Base-by-base conservation (phyloP, 2,329 filamentous ascomycete genomes). In the Penicillium sp. region DNA sequence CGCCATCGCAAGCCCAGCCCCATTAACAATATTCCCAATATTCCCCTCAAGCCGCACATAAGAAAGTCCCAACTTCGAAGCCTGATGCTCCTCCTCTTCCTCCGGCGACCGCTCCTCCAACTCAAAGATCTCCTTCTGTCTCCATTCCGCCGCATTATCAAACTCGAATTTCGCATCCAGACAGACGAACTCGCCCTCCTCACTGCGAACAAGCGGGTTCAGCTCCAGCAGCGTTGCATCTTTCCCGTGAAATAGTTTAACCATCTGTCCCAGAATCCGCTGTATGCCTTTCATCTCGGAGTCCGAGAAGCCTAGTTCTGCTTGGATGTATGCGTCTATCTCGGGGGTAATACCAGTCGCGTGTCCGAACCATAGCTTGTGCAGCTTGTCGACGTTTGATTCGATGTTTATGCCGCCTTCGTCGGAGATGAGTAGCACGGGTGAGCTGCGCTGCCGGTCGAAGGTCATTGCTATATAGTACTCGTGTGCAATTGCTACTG, bases 221-320 rank as follows among this genome's bases (percentile, higher is more conserved):
- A 76, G 62, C 47, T 78, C 73, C 2, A 80, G 61, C 0, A 72
- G 62, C 4, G 70, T 76, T 0, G 76, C 78, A 42, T 81, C 77
- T 22, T 72, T 72, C 10, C 72, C 64, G 1, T 56, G 54, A 52
- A 81, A 81, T 2, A 69, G 33, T 2, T 56, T 52, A 0, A 59
- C 46, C 56, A 69, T 58, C 33, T 63, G 65, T 7, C 46, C 50
- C 1, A 80, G 64, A 3, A 68, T 58, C 0, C 52, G 48, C 10
- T 59, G 50, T 4, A 69, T 53, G 3, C 54, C 46, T 18, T 4
- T 18, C 49, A 66, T 66, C 29, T 66, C 61, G 0, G 34, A 2
- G 13, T 59, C 54, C 0, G 61, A 60, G 39, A 68, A 65, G 4
- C 54, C 53, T 3, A 68, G 44, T 14, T 61, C 49, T 0, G 54